A percentile compares a stretch with the other conserved stretches of the same genome.
Evolutionary conservation across 2,329 filamentous ascomycete species (phyloP).

Genomic region (Aspergillus udagawae): DNA sequence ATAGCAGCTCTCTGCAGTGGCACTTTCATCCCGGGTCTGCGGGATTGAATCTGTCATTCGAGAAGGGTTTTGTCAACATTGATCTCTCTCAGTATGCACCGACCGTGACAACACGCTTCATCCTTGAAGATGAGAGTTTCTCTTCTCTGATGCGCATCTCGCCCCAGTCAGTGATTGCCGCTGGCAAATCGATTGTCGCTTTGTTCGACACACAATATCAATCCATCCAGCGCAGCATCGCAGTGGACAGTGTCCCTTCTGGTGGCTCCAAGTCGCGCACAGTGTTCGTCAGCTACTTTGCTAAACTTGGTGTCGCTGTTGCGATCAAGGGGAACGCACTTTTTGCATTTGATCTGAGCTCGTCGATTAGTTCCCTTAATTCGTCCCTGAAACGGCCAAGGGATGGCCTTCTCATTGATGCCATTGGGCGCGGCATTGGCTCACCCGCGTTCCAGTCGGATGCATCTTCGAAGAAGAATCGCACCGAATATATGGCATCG

Average conservation of each 20-base stretch:
- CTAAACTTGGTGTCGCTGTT: constrained; percentile 41
- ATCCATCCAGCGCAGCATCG: constrained; percentile 42
- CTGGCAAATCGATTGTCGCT: constrained; percentile 39
- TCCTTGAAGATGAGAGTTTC: constrained; percentile 34
- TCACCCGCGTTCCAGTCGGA: constrained; percentile 28
- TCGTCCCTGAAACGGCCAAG: constrained; percentile 36
- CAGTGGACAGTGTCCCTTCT: constrained; percentile 27
- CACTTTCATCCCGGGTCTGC: constrained; percentile 38
- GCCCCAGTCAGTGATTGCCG: constrained; percentile 39
- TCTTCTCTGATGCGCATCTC: constrained; percentile 43
- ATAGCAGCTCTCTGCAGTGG: constrained; percentile 30
- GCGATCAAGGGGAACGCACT: constrained; percentile 39
- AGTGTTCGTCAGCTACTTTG: constrained; percentile 42
- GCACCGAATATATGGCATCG: constrained; percentile 25
- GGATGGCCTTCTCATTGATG: constrained; percentile 40
- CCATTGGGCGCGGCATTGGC: constrained; percentile 40
- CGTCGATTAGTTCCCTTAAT: constrained; percentile 24
- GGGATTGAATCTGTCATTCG: constrained; percentile 37
- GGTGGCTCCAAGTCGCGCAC: constrained; percentile 23
- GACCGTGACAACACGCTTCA: constrained; percentile 34
- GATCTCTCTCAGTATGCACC: constrained; percentile 43
- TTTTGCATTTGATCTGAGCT: constrained; percentile 42
- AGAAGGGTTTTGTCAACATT: constrained; percentile 38
- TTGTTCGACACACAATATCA: constrained; percentile 46
- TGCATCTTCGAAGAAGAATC: constrained; percentile 25